Conservation (phyloP, 2,329 filamentous ascomycete species). For the Zelopaecilomyces penicillatus region DNA sequence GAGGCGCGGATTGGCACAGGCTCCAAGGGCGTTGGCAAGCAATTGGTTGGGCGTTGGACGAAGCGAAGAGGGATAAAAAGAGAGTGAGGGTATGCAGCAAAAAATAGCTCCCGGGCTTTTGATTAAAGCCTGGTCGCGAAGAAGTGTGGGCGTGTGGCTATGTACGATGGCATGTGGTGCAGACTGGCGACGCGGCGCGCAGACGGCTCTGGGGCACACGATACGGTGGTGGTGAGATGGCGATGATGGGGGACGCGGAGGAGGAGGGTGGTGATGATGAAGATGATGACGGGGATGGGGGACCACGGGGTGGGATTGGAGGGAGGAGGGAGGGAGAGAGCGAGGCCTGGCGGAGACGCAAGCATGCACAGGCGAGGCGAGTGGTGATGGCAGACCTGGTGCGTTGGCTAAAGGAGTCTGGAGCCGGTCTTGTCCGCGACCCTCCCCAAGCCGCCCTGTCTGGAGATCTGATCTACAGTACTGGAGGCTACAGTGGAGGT, state of each 20-base stretch:
- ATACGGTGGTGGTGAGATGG: neutral
- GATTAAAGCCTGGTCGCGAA: no score
- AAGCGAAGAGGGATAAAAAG: neutral
- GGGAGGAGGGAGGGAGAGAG: neutral
- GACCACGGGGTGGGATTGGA: neutral
- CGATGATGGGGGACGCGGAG: conserved; percentile 1
- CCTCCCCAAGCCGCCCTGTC: neutral
- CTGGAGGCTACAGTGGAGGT: no score
- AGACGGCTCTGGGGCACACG: neutral
- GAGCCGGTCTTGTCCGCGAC: conserved; percentile 8
- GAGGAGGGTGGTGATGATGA: conserved; percentile 6
- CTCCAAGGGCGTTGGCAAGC: no score
- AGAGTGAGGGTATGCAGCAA: neutral
- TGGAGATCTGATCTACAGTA: neutral
- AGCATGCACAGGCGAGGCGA: conserved; percentile 4
- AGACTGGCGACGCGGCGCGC: no score
- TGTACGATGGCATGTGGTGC: no score
- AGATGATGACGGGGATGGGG: neutral
- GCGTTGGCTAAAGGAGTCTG: conserved; percentile 9
- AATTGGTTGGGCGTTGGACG: neutral
- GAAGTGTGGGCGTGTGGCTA: no score
- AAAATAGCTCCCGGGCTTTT: no score
- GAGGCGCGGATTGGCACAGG: no score
- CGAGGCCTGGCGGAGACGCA: conserved; percentile 2
- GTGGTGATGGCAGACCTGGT: conserved; percentile 14